Conservation (phyloP, 73 alveolate genomes). For the Paramecium tetraurelia region DNA sequence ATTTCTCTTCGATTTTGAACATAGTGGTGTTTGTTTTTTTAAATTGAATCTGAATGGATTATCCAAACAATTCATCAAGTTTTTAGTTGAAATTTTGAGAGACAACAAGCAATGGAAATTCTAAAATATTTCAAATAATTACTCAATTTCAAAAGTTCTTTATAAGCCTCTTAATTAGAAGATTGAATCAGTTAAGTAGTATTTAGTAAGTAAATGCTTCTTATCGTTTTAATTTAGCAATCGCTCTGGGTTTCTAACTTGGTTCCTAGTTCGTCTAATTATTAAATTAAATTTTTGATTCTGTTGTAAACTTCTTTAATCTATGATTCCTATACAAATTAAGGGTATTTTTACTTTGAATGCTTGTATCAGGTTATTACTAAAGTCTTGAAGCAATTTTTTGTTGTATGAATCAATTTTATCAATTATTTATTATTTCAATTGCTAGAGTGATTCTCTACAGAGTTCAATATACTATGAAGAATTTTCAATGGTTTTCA, state of each 20-base stretch:
- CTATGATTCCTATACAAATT: background rate
- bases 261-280: background rate
- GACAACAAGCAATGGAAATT: background rate
- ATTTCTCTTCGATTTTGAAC: background rate
- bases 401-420: background rate
- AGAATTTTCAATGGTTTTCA: background rate
- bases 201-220: slow-evolving; percentile 6
- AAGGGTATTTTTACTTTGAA: background rate
- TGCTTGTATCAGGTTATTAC: background rate
- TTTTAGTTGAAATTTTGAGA: background rate
- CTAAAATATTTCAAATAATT: background rate
- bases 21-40: background rate
- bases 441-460: background rate
- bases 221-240: background rate
- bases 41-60: background rate
- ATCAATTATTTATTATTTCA: background rate
- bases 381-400: background rate
- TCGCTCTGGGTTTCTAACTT: background rate
- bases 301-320: background rate
- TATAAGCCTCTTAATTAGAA: background rate
- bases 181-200: background rate
- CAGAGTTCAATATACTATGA: background rate
- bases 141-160: slow-evolving; percentile 24
- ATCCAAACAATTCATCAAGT: background rate
- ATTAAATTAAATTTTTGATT: background rate